Evolutionary conservation across 805 yeast genomes (phyloP), one percentile per base, ranked within the genome.

Genomic region (Candida sakaeoensis): DNA sequence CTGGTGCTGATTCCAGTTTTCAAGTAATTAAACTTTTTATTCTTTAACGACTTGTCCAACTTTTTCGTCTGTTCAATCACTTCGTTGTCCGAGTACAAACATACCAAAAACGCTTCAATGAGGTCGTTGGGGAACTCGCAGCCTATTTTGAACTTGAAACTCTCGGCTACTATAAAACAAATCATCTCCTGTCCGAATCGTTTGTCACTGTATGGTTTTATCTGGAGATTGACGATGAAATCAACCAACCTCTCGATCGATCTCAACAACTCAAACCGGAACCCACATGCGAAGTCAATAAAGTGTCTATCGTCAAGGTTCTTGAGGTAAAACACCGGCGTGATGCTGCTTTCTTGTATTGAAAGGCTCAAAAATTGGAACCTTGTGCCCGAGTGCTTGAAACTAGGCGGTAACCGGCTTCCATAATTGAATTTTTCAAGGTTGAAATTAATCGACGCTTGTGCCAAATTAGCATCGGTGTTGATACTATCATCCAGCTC

Each of bases 241-340:
- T 36, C 33, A 14, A 36, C 15, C 5, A 36, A 27, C 15, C 33
- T 17, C 3, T 36, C 39, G n/a, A 36, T 27, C 10, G 39, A 36
- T 19, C 26, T 13, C 4, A 36, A 6, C 13, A 36, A 8, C 27
- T 36, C 39, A 18, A 36, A 36, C 17, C 39, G n/a, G n/a, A 36
- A 36, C 26, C 39, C 39, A 36, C 39, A 36, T 19, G 39, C 19
- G 21, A 36, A 36, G 16, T 36, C 39, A 21, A 26, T 27, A 10
- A 36, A 36, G 4, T 26, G 18, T 12, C 26, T 27, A 21, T 36
- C 33, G 3, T 36, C 27, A n/a, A 36, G 14, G 15, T 36, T 36
- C 5, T 18, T 27, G 7, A 36, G 28, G 12, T 5, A 36, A 12
- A 24, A 27, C 3, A 36, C 5, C 5, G 39, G 39, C 3, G 33